These are phyloP conservation scores for Melocanna baccifera DNA, from an alignment of 176 grass and related monocot species.

Conservation along the genomic window DNA sequence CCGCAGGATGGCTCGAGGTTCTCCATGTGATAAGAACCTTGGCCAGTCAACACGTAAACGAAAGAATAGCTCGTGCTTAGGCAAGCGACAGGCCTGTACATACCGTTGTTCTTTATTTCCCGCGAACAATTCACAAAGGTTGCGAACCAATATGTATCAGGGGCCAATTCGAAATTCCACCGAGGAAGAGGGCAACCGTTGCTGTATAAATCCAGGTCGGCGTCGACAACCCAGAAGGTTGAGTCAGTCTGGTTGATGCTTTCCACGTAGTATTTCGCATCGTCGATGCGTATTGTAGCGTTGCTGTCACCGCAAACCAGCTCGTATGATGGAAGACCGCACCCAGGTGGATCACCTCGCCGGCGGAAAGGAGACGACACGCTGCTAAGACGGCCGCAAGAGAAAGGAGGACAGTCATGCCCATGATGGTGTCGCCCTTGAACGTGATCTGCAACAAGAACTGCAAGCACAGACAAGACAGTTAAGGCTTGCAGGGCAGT, in stretches of 20 bases:
- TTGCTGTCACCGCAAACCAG: neutral
- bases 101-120: neutral
- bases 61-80: conserved; percentile 7
- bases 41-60: neutral
- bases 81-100: conserved; percentile 9
- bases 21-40: accelerated
- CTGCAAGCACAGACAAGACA: no score
- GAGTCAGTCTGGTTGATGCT: neutral
- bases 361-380: conserved; percentile 20
- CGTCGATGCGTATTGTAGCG: conserved; percentile 18
- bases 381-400: conserved; percentile 4
- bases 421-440: neutral
- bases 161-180: neutral
- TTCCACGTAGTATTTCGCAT: neutral
- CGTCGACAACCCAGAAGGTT: conserved; percentile 7
- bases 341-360: neutral
- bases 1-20: conserved; percentile 29
- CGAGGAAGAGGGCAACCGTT: conserved; percentile 11
- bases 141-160: accelerated
- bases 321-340: neutral
- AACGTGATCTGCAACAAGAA: neutral
- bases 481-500: no score
- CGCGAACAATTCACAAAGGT: conserved; percentile 33
- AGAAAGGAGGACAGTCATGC: conserved; percentile 24
- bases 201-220: neutral